phyloP scores from a whole-genome alignment of 306 rosid genomes.

The Corylus americana region DNA sequence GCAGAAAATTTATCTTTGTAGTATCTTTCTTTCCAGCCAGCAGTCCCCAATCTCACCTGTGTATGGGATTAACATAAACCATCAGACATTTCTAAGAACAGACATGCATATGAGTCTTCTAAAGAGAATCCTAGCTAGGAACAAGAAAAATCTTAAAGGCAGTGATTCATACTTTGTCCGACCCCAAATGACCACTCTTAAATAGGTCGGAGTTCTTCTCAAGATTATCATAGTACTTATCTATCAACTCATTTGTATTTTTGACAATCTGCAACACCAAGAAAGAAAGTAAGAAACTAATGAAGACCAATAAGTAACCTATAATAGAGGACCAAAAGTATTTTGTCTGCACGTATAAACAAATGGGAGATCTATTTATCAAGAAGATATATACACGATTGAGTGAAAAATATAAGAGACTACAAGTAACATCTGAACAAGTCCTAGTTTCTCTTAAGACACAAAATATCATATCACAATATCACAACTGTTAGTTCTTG shows the following conservation, averaged over 20 bases:
- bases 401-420: too few relatives aligned
- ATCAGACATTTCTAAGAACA: too few relatives aligned
- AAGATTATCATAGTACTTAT: conserved; percentile 17
- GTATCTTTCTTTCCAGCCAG: conserved; percentile 50
- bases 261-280: conserved; percentile 34
- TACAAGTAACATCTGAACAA: not conserved
- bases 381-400: too few relatives aligned
- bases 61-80: not conserved
- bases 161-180: conserved; percentile 24
- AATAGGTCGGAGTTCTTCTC: conserved; percentile 33
- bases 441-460: too few relatives aligned
- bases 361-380: not conserved
- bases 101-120: not conserved
- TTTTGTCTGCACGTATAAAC: not conserved
- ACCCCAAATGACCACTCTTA: conserved; percentile 8
- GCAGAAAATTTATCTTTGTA: conserved; percentile 54
- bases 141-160: too few relatives aligned
- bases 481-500: too few relatives aligned
- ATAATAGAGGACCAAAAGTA: not conserved
- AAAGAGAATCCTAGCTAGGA: too few relatives aligned
- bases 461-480: not conserved
- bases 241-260: conserved; percentile 46
- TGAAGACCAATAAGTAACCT: not conserved
- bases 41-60: conserved; percentile 40
- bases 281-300: not conserved